Percentiles rank a stretch among this genome's conserved stretches.
phyloP scores from a whole-genome alignment of 192 early-diverging fungal genomes.

The Rhizoclosmatium globosum region DNA sequence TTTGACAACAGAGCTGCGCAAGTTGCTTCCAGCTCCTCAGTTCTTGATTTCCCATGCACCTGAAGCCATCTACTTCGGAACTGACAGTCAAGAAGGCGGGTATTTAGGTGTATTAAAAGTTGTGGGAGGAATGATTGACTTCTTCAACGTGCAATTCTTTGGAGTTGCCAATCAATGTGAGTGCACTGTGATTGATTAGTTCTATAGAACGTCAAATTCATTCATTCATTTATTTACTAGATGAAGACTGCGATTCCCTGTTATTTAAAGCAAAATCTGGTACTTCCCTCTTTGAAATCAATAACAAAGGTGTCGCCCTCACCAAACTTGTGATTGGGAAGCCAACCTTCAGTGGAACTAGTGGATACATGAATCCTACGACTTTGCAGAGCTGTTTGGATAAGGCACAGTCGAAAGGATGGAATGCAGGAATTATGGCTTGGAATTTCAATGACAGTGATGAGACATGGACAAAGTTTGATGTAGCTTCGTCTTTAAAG shows the following conservation, averaged over 20 bases:
- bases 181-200: too few relatives aligned
- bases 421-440: conserved; percentile 7
- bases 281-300: conserved; percentile 6
- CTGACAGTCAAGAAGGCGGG: not conserved
- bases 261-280: not conserved
- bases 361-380: conserved; percentile 2
- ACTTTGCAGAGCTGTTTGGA: not conserved
- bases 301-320: not conserved
- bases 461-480: too few relatives aligned
- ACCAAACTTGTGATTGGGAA: conserved; percentile 3
- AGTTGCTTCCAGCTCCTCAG: not conserved
- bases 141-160: conserved; percentile 13
- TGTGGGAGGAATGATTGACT: conserved; percentile 7
- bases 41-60: conserved; percentile 13
- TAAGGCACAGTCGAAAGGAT: not conserved
- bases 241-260: conserved; percentile 8
- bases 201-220: too few relatives aligned
- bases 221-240: not conserved
- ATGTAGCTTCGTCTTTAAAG: too few relatives aligned
- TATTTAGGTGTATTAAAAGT: not conserved
- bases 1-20: conserved; percentile 4
- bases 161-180: not conserved
- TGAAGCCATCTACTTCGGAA: not conserved
- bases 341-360: not conserved
- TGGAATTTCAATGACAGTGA: too few relatives aligned